Conservation (phyloP, 768 basidiomycete genomes). For the Vishniacozyma victoriae region DNA sequence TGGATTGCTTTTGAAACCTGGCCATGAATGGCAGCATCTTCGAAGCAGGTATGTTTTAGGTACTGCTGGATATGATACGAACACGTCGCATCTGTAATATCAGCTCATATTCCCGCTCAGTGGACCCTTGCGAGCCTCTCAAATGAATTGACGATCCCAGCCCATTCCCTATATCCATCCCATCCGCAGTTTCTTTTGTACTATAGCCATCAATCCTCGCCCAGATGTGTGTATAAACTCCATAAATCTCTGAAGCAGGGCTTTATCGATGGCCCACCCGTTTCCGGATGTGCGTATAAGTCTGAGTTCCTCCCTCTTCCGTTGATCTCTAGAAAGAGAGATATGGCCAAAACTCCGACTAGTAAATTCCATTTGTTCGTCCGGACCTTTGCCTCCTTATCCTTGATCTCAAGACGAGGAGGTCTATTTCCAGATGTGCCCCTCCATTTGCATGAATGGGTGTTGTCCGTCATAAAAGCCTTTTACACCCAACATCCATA, state of each 20-base stretch:
- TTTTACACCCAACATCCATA: constrained; percentile 20
- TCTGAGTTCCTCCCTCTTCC: too few relatives aligned
- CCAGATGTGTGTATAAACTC: too few relatives aligned
- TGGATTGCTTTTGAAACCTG: too few relatives aligned
- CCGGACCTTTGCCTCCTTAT: constrained; percentile 20
- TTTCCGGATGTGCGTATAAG: too few relatives aligned
- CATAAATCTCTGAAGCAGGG: too few relatives aligned
- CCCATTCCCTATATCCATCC: not conserved
- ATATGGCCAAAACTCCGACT: constrained; percentile 17
- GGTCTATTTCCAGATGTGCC: constrained; percentile 2
- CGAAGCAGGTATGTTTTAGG: too few relatives aligned
- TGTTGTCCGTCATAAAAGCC: constrained; percentile 29
- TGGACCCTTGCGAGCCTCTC: constrained; percentile 8
- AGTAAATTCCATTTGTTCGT: constrained; percentile 15
- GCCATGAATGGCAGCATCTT: too few relatives aligned
- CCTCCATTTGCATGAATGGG: not conserved
- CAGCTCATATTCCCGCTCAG: constrained; percentile 16
- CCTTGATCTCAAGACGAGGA: constrained; percentile 9
- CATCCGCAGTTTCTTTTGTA: not conserved
- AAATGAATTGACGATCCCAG: constrained; percentile 2
- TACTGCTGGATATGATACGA: too few relatives aligned
- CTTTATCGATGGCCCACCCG: too few relatives aligned
- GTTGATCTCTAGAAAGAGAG: constrained; percentile 8
- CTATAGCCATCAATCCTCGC: constrained; percentile 34
- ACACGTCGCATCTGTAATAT: too few relatives aligned